These are phyloP conservation scores for Ceratocystis eucalypticola DNA, from an alignment of 2,329 filamentous ascomycete species.

Conservation along the genomic window DNA sequence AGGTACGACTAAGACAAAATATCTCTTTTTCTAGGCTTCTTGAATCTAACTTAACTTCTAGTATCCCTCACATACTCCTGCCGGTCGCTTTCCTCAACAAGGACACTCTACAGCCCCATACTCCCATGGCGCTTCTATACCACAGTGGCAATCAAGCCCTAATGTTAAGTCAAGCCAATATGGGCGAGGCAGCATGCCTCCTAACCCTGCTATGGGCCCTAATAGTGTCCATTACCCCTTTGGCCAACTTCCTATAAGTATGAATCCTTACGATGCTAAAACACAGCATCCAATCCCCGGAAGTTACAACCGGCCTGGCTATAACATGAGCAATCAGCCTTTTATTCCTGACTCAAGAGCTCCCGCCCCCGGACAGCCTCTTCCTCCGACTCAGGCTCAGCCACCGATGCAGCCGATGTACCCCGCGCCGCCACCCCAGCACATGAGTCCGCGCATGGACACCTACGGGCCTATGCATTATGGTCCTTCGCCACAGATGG, in stretches of 20 bases:
- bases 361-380: conserved; percentile 23
- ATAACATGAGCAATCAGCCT: conserved; percentile 88
- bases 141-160: conserved; percentile 30
- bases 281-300: conserved; percentile 61
- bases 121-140: conserved; percentile 21
- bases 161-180: conserved; percentile 24
- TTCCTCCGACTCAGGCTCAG: not conserved
- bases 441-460: conserved; percentile 39
- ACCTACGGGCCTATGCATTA: conserved; percentile 30
- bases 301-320: conserved; percentile 69
- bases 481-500: conserved; percentile 32
- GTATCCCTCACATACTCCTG: conserved; percentile 1
- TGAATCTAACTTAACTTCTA: not conserved
- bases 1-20: conserved; percentile 28
- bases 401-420: conserved; percentile 7
- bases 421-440: conserved; percentile 28
- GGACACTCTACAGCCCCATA: conserved; percentile 6
- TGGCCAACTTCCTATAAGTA: conserved; percentile 60
- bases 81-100: not conserved
- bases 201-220: conserved; percentile 19
- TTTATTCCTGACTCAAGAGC: conserved; percentile 55
- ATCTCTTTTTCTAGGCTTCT: not conserved
- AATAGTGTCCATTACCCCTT: conserved; percentile 52
- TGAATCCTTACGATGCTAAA: conserved; percentile 57
- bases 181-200: conserved; percentile 22